Evolutionary conservation across 164 flowering plant genomes (phyloP).

Genomic region (Brasenia schreberi): DNA sequence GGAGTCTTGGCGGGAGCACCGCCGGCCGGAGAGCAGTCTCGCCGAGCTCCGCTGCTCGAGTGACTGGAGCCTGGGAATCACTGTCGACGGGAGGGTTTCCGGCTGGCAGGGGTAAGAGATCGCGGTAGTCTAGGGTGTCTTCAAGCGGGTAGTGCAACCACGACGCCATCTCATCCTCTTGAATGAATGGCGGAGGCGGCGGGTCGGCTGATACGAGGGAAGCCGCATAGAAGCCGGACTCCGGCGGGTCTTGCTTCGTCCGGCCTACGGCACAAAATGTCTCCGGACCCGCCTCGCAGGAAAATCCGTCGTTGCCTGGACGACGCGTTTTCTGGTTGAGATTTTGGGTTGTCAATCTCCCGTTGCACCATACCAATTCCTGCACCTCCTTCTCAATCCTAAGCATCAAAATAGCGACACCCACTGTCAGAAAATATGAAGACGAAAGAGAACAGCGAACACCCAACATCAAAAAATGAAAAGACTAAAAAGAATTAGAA

Average conservation of each 20-base stretch:
- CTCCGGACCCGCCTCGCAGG: constrained; percentile 7
- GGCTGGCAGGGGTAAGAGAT: constrained; percentile 20
- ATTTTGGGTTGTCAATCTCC: constrained; percentile 56
- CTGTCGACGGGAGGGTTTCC: constrained; percentile 4
- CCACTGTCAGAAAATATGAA: neutral
- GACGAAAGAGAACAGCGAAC: neutral
- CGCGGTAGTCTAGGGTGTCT: constrained; percentile 30
- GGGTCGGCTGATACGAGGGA: constrained; percentile 3
- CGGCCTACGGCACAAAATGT: constrained; percentile 8
- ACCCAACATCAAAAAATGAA: neutral
- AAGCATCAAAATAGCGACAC: neutral
- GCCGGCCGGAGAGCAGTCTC: constrained; percentile 1
- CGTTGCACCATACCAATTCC: constrained; percentile 87
- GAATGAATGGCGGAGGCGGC: constrained; percentile 43
- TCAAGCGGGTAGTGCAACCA: constrained; percentile 76
- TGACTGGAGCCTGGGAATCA: constrained; percentile 4
- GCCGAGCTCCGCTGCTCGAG: constrained; percentile 4
- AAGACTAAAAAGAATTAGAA: neutral
- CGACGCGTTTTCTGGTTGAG: constrained; percentile 31
- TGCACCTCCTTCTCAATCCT: constrained; percentile 54
- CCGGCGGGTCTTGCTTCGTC: neutral
- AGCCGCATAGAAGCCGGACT: constrained; percentile 11
- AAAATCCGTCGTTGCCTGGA: constrained; percentile 10
- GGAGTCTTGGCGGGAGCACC: constrained; percentile 2
- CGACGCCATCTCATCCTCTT: constrained; percentile 88